phyloP scores from a whole-genome alignment of 2,329 filamentous ascomycete genomes.

The Pseudocercospora pini-densiflorae region DNA sequence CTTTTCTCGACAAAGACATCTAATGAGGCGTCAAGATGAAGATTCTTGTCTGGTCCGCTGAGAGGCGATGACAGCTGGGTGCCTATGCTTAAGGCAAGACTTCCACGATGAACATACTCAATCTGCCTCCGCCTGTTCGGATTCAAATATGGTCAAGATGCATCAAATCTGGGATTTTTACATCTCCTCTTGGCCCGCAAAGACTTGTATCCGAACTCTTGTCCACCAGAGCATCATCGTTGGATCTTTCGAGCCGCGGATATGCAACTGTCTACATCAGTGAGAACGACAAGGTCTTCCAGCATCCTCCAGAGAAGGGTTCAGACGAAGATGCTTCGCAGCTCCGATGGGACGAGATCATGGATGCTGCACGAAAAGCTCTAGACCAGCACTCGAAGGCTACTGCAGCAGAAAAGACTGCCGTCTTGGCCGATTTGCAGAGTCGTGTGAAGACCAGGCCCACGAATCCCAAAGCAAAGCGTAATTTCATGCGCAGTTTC shows the following conservation, averaged over 20 bases:
- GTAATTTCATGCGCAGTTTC: background rate
- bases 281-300: conserved; percentile 6
- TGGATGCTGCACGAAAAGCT: conserved; percentile 12
- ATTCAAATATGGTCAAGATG: conserved; percentile 13
- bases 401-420: conserved; percentile 11
- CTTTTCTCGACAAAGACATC: background rate
- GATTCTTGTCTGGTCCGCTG: background rate
- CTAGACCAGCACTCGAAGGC: background rate
- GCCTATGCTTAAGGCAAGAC: background rate
- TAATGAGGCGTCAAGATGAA: background rate
- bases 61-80: background rate
- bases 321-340: background rate
- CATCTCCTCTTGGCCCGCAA: background rate
- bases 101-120: conserved; percentile 5
- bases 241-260: background rate
- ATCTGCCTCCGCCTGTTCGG: conserved; percentile 15
- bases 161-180: background rate
- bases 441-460: conserved; percentile 3
- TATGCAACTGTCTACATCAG: conserved; percentile 9
- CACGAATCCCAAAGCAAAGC: background rate
- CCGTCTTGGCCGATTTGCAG: conserved; percentile 10
- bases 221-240: background rate
- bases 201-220: background rate
- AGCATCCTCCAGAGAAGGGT: background rate
- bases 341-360: conserved; percentile 9